Percentiles rank a stretch among this genome's conserved stretches.
Evolutionary conservation across 495 filamentous ascomycete species (phyloP).

Genomic region (Neurospora pannonica): DNA sequence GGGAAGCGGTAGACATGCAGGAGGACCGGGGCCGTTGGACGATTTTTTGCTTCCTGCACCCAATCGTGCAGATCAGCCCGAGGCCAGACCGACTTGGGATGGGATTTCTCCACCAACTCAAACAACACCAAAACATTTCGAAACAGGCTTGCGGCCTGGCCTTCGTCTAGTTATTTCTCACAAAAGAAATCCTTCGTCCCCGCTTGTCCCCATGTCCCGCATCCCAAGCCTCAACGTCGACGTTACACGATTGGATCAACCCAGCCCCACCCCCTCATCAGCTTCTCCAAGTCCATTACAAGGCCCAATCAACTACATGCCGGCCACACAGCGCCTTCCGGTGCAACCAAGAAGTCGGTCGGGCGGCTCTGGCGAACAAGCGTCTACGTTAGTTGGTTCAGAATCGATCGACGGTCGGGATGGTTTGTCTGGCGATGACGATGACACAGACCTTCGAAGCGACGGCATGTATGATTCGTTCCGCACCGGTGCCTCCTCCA

Average conservation of each 20-base stretch:
- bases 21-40: slow-evolving; percentile 21
- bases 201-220: slow-evolving; percentile 45
- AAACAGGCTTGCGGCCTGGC: not conserved
- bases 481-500: slow-evolving; percentile 65
- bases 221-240: slow-evolving; percentile 51
- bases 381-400: slow-evolving; percentile 75
- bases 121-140: not conserved
- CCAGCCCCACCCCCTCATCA: slow-evolving; percentile 26
- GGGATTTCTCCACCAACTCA: slow-evolving; percentile 16
- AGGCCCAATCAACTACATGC: slow-evolving; percentile 18
- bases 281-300: slow-evolving; percentile 13
- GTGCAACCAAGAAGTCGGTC: slow-evolving; percentile 17
- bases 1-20: slow-evolving; percentile 32
- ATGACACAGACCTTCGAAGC: slow-evolving; percentile 76
- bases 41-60: slow-evolving; percentile 6
- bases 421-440: slow-evolving; percentile 69
- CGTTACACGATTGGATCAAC: slow-evolving; percentile 31
- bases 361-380: slow-evolving; percentile 45
- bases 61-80: slow-evolving; percentile 11
- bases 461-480: slow-evolving; percentile 90
- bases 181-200: slow-evolving; percentile 43
- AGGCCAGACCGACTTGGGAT: slow-evolving; percentile 12
- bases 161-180: slow-evolving; percentile 12
- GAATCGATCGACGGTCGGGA: slow-evolving; percentile 63
- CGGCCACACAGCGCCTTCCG: slow-evolving; percentile 15